Conservation (phyloP, 1,284 basidiomycete species). For the Neotropicomus parvogracilis region DNA sequence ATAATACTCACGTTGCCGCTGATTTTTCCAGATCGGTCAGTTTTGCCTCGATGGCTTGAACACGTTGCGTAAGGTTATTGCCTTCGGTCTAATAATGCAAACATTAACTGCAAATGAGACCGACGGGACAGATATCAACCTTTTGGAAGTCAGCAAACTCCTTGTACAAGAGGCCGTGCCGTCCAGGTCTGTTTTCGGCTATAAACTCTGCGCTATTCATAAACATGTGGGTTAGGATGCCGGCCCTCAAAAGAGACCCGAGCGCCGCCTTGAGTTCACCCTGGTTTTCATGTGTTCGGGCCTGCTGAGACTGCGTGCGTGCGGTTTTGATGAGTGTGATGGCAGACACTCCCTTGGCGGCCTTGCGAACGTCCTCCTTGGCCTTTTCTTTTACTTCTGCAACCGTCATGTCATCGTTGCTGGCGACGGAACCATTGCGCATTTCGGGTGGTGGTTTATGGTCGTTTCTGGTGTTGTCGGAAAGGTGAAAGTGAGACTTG, state of each 20-base stretch:
- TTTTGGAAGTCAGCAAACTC: constrained; percentile 59
- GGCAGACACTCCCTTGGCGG: constrained; percentile 52
- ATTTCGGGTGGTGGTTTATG: constrained; percentile 22
- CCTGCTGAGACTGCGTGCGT: constrained; percentile 48
- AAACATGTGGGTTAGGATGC: constrained; percentile 51
- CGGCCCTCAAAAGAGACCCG: constrained; percentile 55
- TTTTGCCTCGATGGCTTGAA: constrained; percentile 53
- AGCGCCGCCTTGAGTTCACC: constrained; percentile 62
- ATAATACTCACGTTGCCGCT: constrained; percentile 40
- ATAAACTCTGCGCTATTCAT: constrained; percentile 58
- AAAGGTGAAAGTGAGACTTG: constrained; percentile 20
- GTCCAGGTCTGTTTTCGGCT: constrained; percentile 42
- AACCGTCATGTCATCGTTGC: constrained; percentile 40
- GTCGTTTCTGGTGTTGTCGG: constrained; percentile 19
- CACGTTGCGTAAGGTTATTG: constrained; percentile 45
- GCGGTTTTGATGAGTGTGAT: constrained; percentile 58
- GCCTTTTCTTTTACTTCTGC: constrained; percentile 63
- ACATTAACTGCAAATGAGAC: constrained; percentile 19
- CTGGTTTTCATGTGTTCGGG: constrained; percentile 47
- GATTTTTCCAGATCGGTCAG: constrained; percentile 53
- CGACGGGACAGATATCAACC: constrained; percentile 38
- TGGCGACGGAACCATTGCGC: constrained; percentile 29
- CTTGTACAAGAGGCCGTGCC: constrained; percentile 49
- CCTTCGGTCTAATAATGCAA: constrained; percentile 44
- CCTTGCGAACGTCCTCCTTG: constrained; percentile 51